Conservation (phyloP, 1,284 basidiomycete species). For the Pseudozyma tsukubaensis region DNA sequence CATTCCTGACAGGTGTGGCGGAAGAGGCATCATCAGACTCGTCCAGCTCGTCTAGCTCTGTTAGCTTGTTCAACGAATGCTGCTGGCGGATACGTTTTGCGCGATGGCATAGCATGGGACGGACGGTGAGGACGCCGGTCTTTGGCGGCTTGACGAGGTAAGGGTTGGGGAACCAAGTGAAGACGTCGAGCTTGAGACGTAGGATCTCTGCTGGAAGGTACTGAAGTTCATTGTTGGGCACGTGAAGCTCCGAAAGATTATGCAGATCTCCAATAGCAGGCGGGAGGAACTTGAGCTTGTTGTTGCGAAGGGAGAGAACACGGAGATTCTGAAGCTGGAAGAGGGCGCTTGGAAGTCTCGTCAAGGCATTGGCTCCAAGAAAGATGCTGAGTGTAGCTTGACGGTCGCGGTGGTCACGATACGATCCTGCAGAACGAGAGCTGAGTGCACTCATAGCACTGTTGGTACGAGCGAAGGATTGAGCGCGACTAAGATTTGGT, state of each 20-base stretch:
- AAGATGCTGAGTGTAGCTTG: slow-evolving; percentile 52
- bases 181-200: slow-evolving; percentile 57
- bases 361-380: slow-evolving; percentile 55
- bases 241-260: slow-evolving; percentile 61
- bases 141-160: slow-evolving; percentile 49
- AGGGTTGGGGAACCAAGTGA: slow-evolving; percentile 64
- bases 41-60: slow-evolving; percentile 25
- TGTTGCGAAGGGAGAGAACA: slow-evolving; percentile 65
- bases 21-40: slow-evolving; percentile 29
- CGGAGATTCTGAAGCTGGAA: slow-evolving; percentile 63
- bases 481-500: slow-evolving; percentile 23
- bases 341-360: slow-evolving; percentile 60
- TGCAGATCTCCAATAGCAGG: slow-evolving; percentile 62
- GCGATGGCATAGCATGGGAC: slow-evolving; percentile 34
- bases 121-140: slow-evolving; percentile 33
- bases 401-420: slow-evolving; percentile 41
- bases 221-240: slow-evolving; percentile 58
- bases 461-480: slow-evolving; percentile 37
- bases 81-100: slow-evolving; percentile 21
- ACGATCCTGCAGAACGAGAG: slow-evolving; percentile 36
- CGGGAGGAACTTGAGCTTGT: slow-evolving; percentile 60
- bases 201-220: slow-evolving; percentile 65
- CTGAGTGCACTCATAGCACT: slow-evolving; percentile 34
- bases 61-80: slow-evolving; percentile 14
- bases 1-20: slow-evolving; percentile 25